Evolutionary conservation across 2,329 filamentous ascomycete genomes (phyloP).

Genomic region (Ophiostoma perfectum): DNA sequence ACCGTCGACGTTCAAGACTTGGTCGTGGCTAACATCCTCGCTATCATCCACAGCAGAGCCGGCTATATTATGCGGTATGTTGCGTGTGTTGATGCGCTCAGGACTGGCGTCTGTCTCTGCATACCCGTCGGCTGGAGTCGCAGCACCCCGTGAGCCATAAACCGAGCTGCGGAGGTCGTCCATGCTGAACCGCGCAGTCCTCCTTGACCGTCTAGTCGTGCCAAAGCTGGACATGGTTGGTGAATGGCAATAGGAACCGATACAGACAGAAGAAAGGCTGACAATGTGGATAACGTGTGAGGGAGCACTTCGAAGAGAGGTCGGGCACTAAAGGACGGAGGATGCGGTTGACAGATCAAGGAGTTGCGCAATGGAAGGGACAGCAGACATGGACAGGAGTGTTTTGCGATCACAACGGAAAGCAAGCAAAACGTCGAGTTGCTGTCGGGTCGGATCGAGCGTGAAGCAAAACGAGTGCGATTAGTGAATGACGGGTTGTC

Average conservation of each 20-base stretch:
- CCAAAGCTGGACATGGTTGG: constrained; percentile 12
- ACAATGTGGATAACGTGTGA: not conserved
- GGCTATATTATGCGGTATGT: constrained; percentile 19
- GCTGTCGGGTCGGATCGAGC: too few relatives aligned
- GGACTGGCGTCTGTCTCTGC: constrained; percentile 9
- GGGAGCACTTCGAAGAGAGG: not conserved
- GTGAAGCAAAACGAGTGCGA: too few relatives aligned
- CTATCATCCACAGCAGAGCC: constrained; percentile 28
- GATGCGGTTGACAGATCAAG: too few relatives aligned
- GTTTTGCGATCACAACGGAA: too few relatives aligned
- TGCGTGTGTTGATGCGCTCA: not conserved
- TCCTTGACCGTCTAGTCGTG: constrained; percentile 12
- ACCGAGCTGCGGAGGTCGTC: constrained; percentile 15
- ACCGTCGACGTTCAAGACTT: not conserved
- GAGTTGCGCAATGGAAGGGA: too few relatives aligned
- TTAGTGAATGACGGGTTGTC: too few relatives aligned
- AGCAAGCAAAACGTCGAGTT: too few relatives aligned
- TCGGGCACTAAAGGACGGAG: too few relatives aligned
- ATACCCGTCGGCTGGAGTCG: not conserved
- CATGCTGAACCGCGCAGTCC: constrained; percentile 16
- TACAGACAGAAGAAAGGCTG: not conserved
- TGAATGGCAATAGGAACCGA: not conserved
- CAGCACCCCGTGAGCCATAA: constrained; percentile 11
- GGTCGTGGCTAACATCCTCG: constrained; percentile 31
- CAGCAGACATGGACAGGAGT: too few relatives aligned